Percentiles rank a stretch among this genome's conserved stretches.
phyloP scores from a whole-genome alignment of 2,329 filamentous ascomycete species.

The Cadophora sp. region DNA sequence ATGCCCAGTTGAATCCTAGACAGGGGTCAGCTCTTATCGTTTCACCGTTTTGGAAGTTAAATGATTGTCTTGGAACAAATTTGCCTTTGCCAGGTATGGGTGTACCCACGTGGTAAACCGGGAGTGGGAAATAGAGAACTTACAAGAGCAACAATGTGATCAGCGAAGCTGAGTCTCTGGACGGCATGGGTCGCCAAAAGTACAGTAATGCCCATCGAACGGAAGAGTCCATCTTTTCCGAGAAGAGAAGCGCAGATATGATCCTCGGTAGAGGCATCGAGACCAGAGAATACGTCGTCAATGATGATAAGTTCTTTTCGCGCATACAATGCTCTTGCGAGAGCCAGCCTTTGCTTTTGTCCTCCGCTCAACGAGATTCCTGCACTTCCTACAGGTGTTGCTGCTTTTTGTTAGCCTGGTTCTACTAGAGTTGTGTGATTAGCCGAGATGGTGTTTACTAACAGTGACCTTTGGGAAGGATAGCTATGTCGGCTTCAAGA shows the following conservation, averaged over 20 bases:
- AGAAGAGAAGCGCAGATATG: slow-evolving; percentile 37
- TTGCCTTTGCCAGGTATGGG: too few species aligned
- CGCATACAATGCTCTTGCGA: slow-evolving; percentile 61
- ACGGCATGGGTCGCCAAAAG: slow-evolving; percentile 49
- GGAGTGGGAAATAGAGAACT: slow-evolving; percentile 11
- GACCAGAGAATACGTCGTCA: slow-evolving; percentile 43
- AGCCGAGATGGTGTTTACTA: slow-evolving; percentile 52
- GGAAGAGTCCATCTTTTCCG: slow-evolving; percentile 32
- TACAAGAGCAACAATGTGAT: slow-evolving; percentile 49
- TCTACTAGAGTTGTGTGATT: neutral
- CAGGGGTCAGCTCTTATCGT: neutral
- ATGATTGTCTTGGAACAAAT: neutral
- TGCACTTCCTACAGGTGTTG: slow-evolving; percentile 41
- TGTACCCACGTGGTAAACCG: too few species aligned
- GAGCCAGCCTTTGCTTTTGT: slow-evolving; percentile 53
- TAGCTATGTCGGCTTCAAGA: slow-evolving; percentile 64
- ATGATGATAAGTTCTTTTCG: slow-evolving; percentile 40
- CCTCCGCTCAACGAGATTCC: slow-evolving; percentile 47
- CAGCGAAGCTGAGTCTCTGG: slow-evolving; percentile 46
- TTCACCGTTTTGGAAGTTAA: neutral
- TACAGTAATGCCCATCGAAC: slow-evolving; percentile 45
- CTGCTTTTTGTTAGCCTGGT: slow-evolving; percentile 23
- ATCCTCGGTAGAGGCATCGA: slow-evolving; percentile 41
- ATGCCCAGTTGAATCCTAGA: slow-evolving; percentile 39
- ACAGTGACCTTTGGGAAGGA: slow-evolving; percentile 66